Conservation (phyloP, 2,329 filamentous ascomycete genomes). For the Sclerotinia nivalis region DNA sequence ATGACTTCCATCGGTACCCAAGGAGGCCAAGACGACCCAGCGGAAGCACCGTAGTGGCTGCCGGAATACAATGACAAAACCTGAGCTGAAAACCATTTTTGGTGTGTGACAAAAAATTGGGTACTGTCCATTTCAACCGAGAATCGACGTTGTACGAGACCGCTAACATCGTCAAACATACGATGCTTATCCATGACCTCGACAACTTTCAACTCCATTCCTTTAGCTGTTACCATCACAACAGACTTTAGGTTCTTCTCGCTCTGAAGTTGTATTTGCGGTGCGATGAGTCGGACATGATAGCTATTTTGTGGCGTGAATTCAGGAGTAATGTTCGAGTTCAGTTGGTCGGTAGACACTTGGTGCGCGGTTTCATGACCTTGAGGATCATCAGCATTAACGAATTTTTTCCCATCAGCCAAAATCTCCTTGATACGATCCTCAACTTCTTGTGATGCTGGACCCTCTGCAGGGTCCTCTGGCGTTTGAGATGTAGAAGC, state of each 20-base stretch:
- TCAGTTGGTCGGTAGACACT: constrained; percentile 60
- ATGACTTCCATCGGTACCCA: constrained; percentile 99
- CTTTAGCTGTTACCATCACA: constrained; percentile 94
- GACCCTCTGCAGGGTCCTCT: constrained; percentile 26
- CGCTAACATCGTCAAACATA: constrained; percentile 88
- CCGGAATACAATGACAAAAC: constrained; percentile 92
- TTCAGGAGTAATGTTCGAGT: constrained; percentile 78
- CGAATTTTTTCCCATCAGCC: constrained; percentile 79
- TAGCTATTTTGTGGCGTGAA: constrained; percentile 93
- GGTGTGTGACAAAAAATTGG: constrained; percentile 96
- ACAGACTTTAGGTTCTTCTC: constrained; percentile 97
- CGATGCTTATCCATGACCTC: constrained; percentile 98
- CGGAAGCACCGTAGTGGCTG: constrained; percentile 84
- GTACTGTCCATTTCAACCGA: constrained; percentile 95
- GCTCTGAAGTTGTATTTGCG: constrained; percentile 96
- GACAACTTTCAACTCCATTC: constrained; percentile 96
- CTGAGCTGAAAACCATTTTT: constrained; percentile 82
- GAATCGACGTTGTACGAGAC: constrained; percentile 91
- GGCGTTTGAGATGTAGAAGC: constrained; percentile 33
- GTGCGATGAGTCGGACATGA: constrained; percentile 90
- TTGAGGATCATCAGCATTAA: constrained; percentile 62
- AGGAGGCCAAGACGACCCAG: constrained; percentile 88
- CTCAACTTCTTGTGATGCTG: constrained; percentile 65
- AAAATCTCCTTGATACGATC: constrained; percentile 85
- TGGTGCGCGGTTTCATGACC: constrained; percentile 42